Base-by-base conservation (phyloP, 1,284 basidiomycete species). In the Moesziomyces antarcticus region DNA sequence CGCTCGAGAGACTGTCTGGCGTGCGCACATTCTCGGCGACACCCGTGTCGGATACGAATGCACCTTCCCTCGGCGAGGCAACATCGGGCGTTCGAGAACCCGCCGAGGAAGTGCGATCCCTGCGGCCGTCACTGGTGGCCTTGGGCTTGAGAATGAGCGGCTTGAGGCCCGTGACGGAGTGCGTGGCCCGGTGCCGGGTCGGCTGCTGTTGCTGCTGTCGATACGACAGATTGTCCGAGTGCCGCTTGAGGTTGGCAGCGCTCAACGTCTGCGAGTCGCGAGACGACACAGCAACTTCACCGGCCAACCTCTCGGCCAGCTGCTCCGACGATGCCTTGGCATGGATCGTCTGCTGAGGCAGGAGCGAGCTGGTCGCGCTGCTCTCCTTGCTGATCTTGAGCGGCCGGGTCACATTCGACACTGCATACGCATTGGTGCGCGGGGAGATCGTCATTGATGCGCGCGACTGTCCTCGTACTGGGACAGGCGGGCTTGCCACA, bases 371-470 rank as follows among this genome's bases (percentile, higher is more conserved):
- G 16, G 45, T 35, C 18, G 37, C 33, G 35, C 46, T 10, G 27
- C 52, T 21, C 1, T 64, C 64, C 40, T 68, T 71, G 20, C 20
- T 50, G 54, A 67, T 64, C 43, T 63, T 72, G 43, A 80, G 57
- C 5, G 78, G 78, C 9, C 49, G 45, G 11, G 56, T 66, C 40
- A 59, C 51, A n/a, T 22, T 35, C 24, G 10, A 13, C 44, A 33
- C 30, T n/a, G 16, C 33, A 35, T 27, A n/a, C 5, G 40, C 30
- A n/a, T 49, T 35, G 14, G 25, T 53, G 4, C 57, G 43, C n/a
- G 41, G 37, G 16, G 37, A 40, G 37, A 40, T 40, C 37, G 14
- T 8, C 37, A 18, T 16, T 16, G 37, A 0, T 1, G 72, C 46
- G 11, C 70, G 57, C 13, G 56, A 50, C 42, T 62, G 56, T 44